These are phyloP conservation scores for Brettanomyces custersianus DNA, from an alignment of 805 yeast genomes.

Conservation along the genomic window DNA sequence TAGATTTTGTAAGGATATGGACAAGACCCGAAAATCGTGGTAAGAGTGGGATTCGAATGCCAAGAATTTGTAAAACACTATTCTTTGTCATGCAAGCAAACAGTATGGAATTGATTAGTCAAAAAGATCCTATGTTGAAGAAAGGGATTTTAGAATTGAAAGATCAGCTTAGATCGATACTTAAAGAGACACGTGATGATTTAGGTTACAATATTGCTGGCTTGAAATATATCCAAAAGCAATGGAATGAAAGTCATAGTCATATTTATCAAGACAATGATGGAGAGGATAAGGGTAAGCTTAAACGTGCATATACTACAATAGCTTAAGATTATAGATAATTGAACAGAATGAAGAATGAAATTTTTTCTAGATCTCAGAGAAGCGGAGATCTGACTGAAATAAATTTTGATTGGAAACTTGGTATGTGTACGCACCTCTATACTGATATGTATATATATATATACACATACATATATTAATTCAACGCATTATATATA, in stretches of 20 bases:
- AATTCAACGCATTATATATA: no score
- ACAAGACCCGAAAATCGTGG: constrained; percentile 38
- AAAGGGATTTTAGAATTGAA: constrained; percentile 58
- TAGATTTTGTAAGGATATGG: constrained; percentile 72
- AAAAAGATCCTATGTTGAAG: constrained; percentile 55
- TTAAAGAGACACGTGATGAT: constrained; percentile 43
- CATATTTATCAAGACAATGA: constrained; percentile 65
- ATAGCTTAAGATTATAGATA: constrained; percentile 12
- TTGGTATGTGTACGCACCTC: no score
- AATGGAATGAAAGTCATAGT: constrained; percentile 73
- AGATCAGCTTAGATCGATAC: constrained; percentile 45
- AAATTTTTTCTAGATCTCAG: no score
- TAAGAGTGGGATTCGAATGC: constrained; percentile 38
- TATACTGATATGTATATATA: no score
- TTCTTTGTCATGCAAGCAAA: constrained; percentile 68
- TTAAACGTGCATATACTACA: constrained; percentile 60
- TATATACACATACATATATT: no score
- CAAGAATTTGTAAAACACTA: constrained; percentile 64
- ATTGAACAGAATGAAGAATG: no score
- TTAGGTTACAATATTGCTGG: constrained; percentile 86
- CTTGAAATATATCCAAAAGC: constrained; percentile 58
- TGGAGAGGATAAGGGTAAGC: constrained; percentile 26
- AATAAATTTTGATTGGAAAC: no score
- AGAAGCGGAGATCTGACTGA: no score
- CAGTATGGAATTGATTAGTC: constrained; percentile 68